Base-by-base conservation (phyloP, 768 basidiomycete species). In the Lepiota venenata region DNA sequence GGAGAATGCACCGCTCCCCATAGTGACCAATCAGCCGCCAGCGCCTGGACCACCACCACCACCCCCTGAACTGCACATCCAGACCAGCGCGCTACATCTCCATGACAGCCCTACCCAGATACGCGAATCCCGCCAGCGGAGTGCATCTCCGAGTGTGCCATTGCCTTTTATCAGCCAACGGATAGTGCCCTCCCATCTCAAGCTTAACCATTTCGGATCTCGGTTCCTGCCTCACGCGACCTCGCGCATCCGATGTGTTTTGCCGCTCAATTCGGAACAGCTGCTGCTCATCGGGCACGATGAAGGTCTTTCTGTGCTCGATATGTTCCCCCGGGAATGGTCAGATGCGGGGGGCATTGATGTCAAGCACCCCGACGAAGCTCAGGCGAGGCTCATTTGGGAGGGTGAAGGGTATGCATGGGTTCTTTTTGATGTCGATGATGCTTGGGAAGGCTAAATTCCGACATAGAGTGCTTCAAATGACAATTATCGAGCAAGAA, bases 221-320 rank as follows among this genome's bases (percentile, higher is more conserved):
- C 80, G 91, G 14, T 93, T 93, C 65, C 74, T 93, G 32, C 91
- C 91, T 10, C 91, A 93, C 61, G 72, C 90, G 14, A 87, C 81
- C 2, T 76, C 80, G 0, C 88, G 80, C 29, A 93, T 93, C 56
- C 82, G 84, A 52, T 87, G 87, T 66, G 66, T 92, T 10, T 75
- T 93, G 29, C 89, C 91, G 7, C 63, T 93, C 18, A 71, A 82
- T 37, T 78, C 78, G 16, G 82, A 88, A 57, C 75, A 77, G 48
- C 66, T 89, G 37, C 52, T 93, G n/a, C 78, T 93, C 11, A 79
- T 93, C 22, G 91, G 91, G 3, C 87, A 88, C 53, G 86, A 90
- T 57, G 77, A 84, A 55, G 91, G 91, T 2, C 76, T 93, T 21
- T 89, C 87, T 1, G 89, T 93, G 5, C 69, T 93, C 46, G 86